A percentile compares a stretch with the other conserved stretches of the same genome.
Evolutionary conservation across 768 basidiomycete species (phyloP).

Genomic region (Pulveroboletus sp.): DNA sequence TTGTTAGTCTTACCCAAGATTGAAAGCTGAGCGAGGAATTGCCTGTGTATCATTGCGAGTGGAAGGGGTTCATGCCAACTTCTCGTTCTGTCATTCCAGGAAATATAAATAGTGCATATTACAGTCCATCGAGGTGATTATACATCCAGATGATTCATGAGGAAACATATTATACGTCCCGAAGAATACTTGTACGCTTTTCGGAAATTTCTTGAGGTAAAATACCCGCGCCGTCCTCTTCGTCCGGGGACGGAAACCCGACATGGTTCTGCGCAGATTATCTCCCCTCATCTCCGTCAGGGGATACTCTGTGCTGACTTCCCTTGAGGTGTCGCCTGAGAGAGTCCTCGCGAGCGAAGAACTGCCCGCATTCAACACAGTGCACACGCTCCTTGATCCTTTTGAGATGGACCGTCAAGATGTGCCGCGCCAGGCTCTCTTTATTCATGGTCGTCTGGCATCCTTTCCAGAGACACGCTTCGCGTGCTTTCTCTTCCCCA

Average conservation of each 20-base stretch:
- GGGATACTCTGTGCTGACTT: constrained; percentile 4
- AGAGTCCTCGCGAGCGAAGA: constrained; percentile 29
- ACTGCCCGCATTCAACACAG: constrained; percentile 14
- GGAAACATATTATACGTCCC: too few relatives aligned
- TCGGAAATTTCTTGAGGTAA: neutral
- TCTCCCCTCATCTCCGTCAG: neutral
- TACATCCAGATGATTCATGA: neutral
- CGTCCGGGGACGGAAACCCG: neutral
- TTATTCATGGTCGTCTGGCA: constrained; percentile 22
- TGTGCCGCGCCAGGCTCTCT: constrained; percentile 28
- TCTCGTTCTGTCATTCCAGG: too few relatives aligned
- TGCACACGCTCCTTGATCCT: constrained; percentile 11
- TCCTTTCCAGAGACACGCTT: constrained; percentile 16
- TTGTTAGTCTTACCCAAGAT: neutral
- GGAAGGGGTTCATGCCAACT: neutral
- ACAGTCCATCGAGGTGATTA: neutral
- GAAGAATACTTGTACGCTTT: neutral
- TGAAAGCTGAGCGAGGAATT: neutral
- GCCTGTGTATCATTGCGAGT: neutral
- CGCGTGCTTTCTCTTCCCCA: constrained; percentile 15
- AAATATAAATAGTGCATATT: neutral
- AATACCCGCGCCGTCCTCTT: neutral
- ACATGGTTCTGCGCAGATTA: neutral
- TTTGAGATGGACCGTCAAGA: constrained; percentile 24
- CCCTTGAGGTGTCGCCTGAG: constrained; percentile 24